Conservation (phyloP, 345 rosid genomes). For the Pseudoturritis turrita region DNA sequence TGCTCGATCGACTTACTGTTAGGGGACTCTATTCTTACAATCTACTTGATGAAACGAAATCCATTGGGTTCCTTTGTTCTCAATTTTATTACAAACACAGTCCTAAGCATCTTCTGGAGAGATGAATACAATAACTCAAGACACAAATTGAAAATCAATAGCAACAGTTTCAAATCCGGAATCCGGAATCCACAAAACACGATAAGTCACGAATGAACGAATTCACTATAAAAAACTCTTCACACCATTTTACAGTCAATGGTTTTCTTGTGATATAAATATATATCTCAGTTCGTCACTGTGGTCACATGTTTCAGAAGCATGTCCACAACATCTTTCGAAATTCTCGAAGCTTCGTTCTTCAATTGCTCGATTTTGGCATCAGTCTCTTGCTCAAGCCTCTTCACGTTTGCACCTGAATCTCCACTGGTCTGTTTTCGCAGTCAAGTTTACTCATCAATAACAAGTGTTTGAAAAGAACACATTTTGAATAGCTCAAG, state of each 20-base stretch:
- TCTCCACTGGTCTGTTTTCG: slow-evolving; percentile 73
- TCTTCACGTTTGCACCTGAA: slow-evolving; percentile 84
- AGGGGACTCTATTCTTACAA: neutral
- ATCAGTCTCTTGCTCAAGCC: slow-evolving; percentile 75
- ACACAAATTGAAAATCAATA: neutral
- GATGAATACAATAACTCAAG: neutral
- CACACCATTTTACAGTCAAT: slow-evolving; percentile 1
- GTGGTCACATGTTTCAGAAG: slow-evolving; percentile 53
- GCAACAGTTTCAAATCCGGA: neutral
- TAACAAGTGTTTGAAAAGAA: neutral
- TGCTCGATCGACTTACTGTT: neutral
- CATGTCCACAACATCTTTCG: slow-evolving; percentile 57
- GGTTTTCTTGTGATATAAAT: neutral
- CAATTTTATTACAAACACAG: slow-evolving; percentile 18
- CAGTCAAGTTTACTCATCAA: neutral
- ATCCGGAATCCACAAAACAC: neutral
- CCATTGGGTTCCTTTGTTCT: slow-evolving; percentile 3
- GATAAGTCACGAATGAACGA: neutral
- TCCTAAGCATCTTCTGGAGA: neutral
- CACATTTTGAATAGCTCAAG: neutral
- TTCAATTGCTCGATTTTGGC: slow-evolving; percentile 61
- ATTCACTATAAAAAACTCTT: neutral
- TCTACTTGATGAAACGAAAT: neutral
- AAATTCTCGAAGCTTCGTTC: slow-evolving; percentile 52
- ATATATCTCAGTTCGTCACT: slow-evolving; percentile 30